A percentile compares a stretch with the other conserved stretches of the same genome.
Conservation (phyloP, 805 yeast species). For the Tetrapisispora taiwanensis region DNA sequence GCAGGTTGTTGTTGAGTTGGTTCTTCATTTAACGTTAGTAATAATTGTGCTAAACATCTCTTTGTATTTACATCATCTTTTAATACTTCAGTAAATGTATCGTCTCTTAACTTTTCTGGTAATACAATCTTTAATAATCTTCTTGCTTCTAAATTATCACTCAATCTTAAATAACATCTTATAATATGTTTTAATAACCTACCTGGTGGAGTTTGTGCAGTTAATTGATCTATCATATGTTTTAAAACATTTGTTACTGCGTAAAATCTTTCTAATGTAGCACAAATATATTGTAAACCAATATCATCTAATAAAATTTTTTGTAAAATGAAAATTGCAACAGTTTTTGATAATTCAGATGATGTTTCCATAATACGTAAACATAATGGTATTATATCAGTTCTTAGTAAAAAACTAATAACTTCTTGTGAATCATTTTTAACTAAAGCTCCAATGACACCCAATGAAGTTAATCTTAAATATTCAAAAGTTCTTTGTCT, state of each 20-base stretch:
- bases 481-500: constrained; percentile 91
- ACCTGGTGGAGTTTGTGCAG: constrained; percentile 58
- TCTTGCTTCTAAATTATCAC: constrained; percentile 86
- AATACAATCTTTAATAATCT: constrained; percentile 72
- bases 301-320: constrained; percentile 85
- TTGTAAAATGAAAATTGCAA: constrained; percentile 91
- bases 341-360: constrained; percentile 88
- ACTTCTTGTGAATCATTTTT: constrained; percentile 95
- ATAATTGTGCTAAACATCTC: constrained; percentile 73
- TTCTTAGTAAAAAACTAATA: constrained; percentile 80
- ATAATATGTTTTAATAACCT: constrained; percentile 87
- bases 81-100: constrained; percentile 63
- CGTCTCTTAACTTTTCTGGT: constrained; percentile 73
- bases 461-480: constrained; percentile 81
- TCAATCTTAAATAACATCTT: constrained; percentile 80
- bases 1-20: not conserved
- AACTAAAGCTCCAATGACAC: constrained; percentile 94
- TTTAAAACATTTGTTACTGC: constrained; percentile 86
- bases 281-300: constrained; percentile 87
- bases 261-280: constrained; percentile 86
- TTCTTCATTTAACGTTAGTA: constrained; percentile 50
- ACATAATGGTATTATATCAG: constrained; percentile 93
- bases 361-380: constrained; percentile 91
- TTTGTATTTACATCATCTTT: constrained; percentile 85
- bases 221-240: constrained; percentile 79